Percentiles rank a stretch among this genome's conserved stretches.
Evolutionary conservation across 139 green algal genomes (phyloP).

Genomic region (Chlorella vulgaris): DNA sequence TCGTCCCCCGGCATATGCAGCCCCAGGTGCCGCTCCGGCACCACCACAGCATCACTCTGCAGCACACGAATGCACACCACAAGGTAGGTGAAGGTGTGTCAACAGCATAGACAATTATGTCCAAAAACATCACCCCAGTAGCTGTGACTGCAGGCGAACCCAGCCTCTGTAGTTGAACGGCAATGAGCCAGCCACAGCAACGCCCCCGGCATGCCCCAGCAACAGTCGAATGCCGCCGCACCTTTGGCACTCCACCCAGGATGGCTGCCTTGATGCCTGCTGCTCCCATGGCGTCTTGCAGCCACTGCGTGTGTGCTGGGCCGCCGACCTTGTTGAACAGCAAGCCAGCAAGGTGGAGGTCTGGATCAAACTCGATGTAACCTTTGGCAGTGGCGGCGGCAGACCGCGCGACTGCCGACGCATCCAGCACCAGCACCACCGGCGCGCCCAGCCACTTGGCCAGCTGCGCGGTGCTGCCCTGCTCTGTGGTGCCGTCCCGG

Average conservation of each 20-base stretch:
- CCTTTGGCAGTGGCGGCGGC: constrained; percentile 70
- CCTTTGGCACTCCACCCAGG: constrained; percentile 76
- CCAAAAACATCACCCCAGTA: no score
- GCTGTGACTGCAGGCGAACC: no score
- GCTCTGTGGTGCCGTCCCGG: constrained; percentile 62
- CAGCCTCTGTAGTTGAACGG: no score
- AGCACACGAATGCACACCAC: background rate
- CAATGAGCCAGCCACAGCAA: background rate
- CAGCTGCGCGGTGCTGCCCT: constrained; percentile 76
- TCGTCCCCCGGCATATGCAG: constrained; percentile 59
- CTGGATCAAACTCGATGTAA: constrained; percentile 68
- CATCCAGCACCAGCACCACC: constrained; percentile 90
- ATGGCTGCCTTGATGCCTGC: constrained; percentile 55
- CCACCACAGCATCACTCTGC: constrained; percentile 39
- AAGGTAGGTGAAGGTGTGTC: no score
- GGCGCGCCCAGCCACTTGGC: constrained; percentile 80
- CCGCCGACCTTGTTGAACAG: constrained; percentile 83
- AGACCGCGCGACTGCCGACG: constrained; percentile 56
- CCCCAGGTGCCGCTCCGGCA: constrained; percentile 61
- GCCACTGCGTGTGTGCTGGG: constrained; percentile 58
- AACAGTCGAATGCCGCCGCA: background rate
- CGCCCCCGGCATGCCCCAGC: background rate
- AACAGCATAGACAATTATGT: no score
- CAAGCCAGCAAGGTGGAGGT: constrained; percentile 70
- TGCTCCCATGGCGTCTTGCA: constrained; percentile 61